Evolutionary conservation across 257 asterid species (phyloP).

Genomic region (Solanum infundibuliforme): DNA sequence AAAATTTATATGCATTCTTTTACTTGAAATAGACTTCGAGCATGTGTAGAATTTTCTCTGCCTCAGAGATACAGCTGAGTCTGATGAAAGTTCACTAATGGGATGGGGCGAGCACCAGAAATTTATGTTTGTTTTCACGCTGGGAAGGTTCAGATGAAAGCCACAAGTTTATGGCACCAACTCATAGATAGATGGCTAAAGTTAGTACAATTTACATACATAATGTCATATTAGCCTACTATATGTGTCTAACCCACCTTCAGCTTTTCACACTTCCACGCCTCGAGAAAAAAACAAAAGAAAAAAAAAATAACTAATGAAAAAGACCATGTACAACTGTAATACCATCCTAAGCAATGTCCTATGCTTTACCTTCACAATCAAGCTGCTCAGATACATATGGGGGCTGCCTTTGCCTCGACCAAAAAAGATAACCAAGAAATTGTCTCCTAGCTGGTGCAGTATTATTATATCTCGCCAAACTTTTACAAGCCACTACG

Average conservation of each 20-base stretch:
- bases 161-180: not conserved
- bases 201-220: not conserved
- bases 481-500: not conserved
- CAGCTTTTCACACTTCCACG: not conserved
- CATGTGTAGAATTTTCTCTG: not conserved
- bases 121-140: not conserved
- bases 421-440: not conserved
- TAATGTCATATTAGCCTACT: not conserved
- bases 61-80: not conserved
- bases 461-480: not conserved
- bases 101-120: not conserved
- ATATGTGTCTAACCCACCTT: not conserved
- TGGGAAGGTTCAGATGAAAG: not conserved
- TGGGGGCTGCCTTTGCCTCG: not conserved
- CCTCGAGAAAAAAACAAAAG: not conserved
- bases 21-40: not conserved
- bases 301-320: not conserved
- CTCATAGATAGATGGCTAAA: not conserved
- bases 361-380: not conserved
- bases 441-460: not conserved
- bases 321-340: not conserved
- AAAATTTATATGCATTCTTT: not conserved
- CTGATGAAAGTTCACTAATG: constrained; percentile 13
- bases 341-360: not conserved
- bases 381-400: not conserved